phyloP scores from a whole-genome alignment of 164 flowering plant species.

The Umbellularia californica region DNA sequence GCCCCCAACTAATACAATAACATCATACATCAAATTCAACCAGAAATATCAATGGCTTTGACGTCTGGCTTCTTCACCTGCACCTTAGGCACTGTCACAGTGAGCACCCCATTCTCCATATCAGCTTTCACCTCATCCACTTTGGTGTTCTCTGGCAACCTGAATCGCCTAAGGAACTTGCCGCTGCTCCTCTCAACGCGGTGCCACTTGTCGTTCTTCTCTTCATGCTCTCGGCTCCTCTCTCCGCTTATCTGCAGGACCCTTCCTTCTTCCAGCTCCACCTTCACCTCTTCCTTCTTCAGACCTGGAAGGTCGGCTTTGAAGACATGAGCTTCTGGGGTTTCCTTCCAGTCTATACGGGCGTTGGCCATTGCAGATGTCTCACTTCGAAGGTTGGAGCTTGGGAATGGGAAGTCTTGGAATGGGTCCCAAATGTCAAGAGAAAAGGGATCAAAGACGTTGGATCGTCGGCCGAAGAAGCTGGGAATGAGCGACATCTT shows the following conservation, averaged over 20 bases:
- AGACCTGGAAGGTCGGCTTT: too few relatives aligned
- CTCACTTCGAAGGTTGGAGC: constrained; percentile 9
- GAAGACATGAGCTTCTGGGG: too few relatives aligned
- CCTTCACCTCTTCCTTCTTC: too few relatives aligned
- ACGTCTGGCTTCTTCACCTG: constrained; percentile 24
- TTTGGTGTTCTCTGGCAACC: constrained; percentile 38
- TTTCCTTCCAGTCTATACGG: too few relatives aligned
- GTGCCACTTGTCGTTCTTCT: too few relatives aligned
- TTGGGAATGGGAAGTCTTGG: background rate
- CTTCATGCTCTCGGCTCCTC: too few relatives aligned
- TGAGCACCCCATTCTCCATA: constrained; percentile 34
- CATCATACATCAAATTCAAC: constrained; percentile 5
- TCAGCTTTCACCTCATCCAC: constrained; percentile 27
- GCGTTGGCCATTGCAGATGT: constrained; percentile 11
- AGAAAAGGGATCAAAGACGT: constrained; percentile 8
- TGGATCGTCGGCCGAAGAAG: constrained; percentile 8
- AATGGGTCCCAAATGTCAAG: too few relatives aligned
- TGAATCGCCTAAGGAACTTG: background rate
- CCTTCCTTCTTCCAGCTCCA: too few relatives aligned
- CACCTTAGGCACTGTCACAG: constrained; percentile 34
- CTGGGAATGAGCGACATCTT: constrained; percentile 11
- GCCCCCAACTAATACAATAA: constrained; percentile 22
- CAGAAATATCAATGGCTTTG: constrained; percentile 27
- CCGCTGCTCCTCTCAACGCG: too few relatives aligned
- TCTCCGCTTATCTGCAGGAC: too few relatives aligned